phyloP scores from a whole-genome alignment of 208 protist species.

The Trypanosomatidae sp. region DNA sequence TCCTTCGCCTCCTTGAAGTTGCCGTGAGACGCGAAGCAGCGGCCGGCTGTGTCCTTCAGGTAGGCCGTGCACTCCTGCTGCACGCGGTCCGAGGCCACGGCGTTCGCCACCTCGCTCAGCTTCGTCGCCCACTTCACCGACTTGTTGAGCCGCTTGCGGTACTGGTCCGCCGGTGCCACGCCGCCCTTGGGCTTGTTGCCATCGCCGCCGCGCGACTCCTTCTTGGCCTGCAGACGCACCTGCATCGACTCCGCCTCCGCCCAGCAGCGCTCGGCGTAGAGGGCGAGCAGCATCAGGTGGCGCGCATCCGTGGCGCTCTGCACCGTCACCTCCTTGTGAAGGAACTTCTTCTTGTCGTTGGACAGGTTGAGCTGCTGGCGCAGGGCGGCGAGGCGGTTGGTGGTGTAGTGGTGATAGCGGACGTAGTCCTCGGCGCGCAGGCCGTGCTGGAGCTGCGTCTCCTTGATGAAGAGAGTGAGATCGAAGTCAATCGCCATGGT shows the following conservation, averaged over 20 bases:
- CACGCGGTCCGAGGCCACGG: constrained; percentile 54
- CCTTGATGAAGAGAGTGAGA: constrained; percentile 81
- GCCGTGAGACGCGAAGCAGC: constrained; percentile 48
- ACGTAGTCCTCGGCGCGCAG: constrained; percentile 81
- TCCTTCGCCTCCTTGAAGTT: constrained; percentile 56
- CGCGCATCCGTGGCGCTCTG: constrained; percentile 58
- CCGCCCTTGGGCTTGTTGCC: constrained; percentile 56
- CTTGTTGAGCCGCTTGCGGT: constrained; percentile 89
- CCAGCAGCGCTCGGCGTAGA: constrained; percentile 88
- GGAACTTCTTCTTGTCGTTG: constrained; percentile 81
- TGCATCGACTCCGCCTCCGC: constrained; percentile 69
- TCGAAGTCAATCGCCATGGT: constrained; percentile 65
- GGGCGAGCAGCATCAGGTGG: constrained; percentile 73
- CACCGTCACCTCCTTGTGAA: constrained; percentile 68
- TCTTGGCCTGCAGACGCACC: constrained; percentile 45
- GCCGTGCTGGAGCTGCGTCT: constrained; percentile 88
- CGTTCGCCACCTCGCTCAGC: constrained; percentile 43
- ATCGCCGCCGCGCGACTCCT: constrained; percentile 24
- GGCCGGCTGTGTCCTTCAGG: constrained; percentile 52
- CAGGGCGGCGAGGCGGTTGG: constrained; percentile 74
- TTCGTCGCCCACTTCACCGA: constrained; percentile 77
- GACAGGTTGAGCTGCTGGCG: constrained; percentile 73
- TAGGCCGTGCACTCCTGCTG: constrained; percentile 64
- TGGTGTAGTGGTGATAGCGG: constrained; percentile 80
- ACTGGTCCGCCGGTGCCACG: constrained; percentile 51